Conservation (phyloP, 2,329 filamentous ascomycete genomes). For the Ophidiomyces ophidiicola region DNA sequence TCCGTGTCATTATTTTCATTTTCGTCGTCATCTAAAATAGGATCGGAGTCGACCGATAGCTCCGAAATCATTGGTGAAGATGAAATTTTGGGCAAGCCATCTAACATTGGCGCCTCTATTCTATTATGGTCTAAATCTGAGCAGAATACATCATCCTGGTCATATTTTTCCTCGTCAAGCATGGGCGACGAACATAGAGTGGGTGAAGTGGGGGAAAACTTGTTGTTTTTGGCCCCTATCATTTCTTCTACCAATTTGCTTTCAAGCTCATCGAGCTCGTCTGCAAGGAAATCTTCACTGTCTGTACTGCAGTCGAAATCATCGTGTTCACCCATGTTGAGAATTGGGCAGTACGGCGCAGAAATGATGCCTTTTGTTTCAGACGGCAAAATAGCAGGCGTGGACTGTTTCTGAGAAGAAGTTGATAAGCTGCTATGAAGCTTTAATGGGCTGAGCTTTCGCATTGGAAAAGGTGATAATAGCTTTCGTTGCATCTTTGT, state of each 20-base stretch:
- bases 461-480: conserved; percentile 13
- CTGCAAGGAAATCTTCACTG: neutral
- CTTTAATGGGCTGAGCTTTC: conserved; percentile 6
- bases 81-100: neutral
- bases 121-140: no score
- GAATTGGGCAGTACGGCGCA: neutral
- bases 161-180: neutral
- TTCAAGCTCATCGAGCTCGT: neutral
- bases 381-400: neutral
- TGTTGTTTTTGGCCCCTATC: neutral
- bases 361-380: neutral
- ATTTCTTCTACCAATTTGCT: neutral
- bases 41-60: conserved; percentile 1
- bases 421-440: neutral
- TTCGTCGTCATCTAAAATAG: conserved; percentile 1
- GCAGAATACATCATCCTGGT: neutral
- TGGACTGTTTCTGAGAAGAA: neutral
- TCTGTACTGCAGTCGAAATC: neutral
- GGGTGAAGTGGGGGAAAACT: neutral
- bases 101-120: conserved; percentile 2
- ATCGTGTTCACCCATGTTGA: neutral
- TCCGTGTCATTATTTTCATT: neutral
- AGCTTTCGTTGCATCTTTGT: conserved; percentile 22
- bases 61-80: neutral
- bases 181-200: conserved; percentile 2